phyloP scores from a whole-genome alignment of 805 yeast species.

The Ogataea trehalophila region DNA sequence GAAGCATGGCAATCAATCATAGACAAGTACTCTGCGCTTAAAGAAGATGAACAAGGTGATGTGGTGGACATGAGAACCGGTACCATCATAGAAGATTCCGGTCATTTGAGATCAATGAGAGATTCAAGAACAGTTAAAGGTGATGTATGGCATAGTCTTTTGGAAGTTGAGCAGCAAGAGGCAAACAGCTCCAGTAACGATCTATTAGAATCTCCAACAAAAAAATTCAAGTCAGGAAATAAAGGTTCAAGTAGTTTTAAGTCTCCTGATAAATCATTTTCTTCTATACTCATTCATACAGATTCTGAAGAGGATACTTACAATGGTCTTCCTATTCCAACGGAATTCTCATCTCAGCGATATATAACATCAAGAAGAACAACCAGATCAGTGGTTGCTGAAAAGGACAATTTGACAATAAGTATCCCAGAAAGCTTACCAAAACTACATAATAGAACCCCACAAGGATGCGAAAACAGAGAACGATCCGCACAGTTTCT shows the following conservation, averaged over 20 bases:
- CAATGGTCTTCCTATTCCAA: constrained; percentile 4
- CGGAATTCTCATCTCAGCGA: constrained; percentile 1
- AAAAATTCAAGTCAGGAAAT: constrained; percentile 1
- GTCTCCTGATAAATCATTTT: constrained; percentile 2
- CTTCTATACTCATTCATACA: constrained; percentile 14
- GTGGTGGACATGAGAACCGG: constrained; percentile 64
- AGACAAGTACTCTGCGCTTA: constrained; percentile 43
- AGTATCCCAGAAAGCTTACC: neutral
- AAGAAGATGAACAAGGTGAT: constrained; percentile 53
- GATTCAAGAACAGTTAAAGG: constrained; percentile 18
- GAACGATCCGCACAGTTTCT: neutral
- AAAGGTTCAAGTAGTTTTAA: neutral
- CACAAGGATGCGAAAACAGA: neutral
- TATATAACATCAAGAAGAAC: constrained; percentile 12
- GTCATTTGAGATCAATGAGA: constrained; percentile 54
- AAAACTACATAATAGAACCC: neutral
- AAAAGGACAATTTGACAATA: constrained; percentile 15
- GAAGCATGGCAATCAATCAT: constrained; percentile 49
- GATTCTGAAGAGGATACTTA: constrained; percentile 16
- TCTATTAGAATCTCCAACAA: constrained; percentile 2
- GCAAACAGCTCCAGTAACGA: neutral
- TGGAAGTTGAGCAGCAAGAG: constrained; percentile 22
- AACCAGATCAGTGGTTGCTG: constrained; percentile 17
- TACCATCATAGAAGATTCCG: constrained; percentile 56
- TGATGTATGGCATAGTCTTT: constrained; percentile 36